A percentile compares a stretch with the other conserved stretches of the same genome.
Evolutionary conservation across 2,329 filamentous ascomycete species (phyloP).

Genomic region (Paecilomyces formosus): DNA sequence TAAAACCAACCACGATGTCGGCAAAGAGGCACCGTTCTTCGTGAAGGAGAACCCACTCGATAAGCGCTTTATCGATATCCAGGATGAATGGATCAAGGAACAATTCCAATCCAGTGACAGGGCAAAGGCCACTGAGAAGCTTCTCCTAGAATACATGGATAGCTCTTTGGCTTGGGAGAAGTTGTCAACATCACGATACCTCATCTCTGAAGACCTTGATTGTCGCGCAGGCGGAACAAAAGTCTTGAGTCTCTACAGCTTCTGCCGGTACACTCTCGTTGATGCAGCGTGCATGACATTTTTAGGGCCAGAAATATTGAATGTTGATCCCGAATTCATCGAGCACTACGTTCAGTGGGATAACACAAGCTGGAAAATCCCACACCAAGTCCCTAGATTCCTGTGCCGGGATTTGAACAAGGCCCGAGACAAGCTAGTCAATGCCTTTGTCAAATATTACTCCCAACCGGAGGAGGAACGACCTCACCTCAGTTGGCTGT

Average conservation of each 20-base stretch:
- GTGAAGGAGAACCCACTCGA: neutral
- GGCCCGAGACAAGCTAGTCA: neutral
- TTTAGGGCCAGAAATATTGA: neutral
- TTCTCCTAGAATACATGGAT: neutral
- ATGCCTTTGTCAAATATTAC: neutral
- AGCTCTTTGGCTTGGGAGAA: neutral
- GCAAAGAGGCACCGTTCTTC: neutral
- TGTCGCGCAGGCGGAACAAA: neutral
- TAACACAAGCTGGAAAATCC: neutral
- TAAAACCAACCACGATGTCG: neutral
- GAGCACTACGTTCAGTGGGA: neutral
- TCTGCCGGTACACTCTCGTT: neutral
- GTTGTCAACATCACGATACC: neutral
- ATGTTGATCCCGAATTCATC: neutral
- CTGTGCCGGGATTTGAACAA: neutral
- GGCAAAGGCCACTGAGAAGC: neutral
- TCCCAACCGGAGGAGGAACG: neutral
- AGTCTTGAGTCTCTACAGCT: neutral
- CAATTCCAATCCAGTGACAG: neutral
- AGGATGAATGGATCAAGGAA: neutral
- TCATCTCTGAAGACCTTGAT: neutral
- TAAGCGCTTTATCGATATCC: neutral
- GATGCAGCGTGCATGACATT: neutral
- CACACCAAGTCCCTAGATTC: neutral
- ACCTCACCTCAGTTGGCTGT: neutral